Evolutionary conservation across 495 filamentous ascomycete species (phyloP), one percentile per base, ranked within the genome.

Genomic region (Neurospora sp.): DNA sequence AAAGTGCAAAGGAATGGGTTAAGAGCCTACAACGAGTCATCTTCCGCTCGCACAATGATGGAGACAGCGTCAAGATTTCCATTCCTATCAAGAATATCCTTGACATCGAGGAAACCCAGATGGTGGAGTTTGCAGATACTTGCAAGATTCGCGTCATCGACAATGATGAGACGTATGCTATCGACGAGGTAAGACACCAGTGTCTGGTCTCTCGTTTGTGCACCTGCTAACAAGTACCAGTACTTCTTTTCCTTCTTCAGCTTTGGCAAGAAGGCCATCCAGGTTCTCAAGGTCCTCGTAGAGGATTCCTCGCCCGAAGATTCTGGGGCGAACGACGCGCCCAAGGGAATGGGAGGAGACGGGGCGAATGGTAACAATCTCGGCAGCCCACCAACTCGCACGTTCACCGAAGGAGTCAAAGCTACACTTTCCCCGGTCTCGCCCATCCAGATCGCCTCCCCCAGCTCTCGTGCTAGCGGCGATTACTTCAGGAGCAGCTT

Each of bases 201-300:
- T 72, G 42, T 53, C 27, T 31, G 20, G 7, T 65, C 27, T 69
- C 31, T 40, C n/a, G 20, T 9, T 71, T 39, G n/a, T 72, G 16
- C n/a, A 75, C 81, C 80, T 69, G 80, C 76, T 74, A 53, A 74
- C 77, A 5, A n/a, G 7, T n/a, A 38, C 6, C 73, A 96, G 92
- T 97, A 98, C 80, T 98, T 94, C 78, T 98, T 99, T 80, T 93
- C 94, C 0, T 98, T 98, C 81, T 97, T 97, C 78, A 91, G 89
- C 74, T 92, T 89, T 69, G 93, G 93, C 8, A 90, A 92, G 77
- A 93, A 98, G 72, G 96, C 94, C 7, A 87, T 97, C 71, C 88
- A 90, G 65, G 88, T 96, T 27, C 82, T 99, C 40, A 90, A 89
- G 73, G 87, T 89, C 53, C 81, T 97, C 44, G 88, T 96, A 1